Percentiles rank a stretch among this genome's conserved stretches.
Conservation (phyloP, 805 yeast genomes). For the Candida ulmi region DNA sequence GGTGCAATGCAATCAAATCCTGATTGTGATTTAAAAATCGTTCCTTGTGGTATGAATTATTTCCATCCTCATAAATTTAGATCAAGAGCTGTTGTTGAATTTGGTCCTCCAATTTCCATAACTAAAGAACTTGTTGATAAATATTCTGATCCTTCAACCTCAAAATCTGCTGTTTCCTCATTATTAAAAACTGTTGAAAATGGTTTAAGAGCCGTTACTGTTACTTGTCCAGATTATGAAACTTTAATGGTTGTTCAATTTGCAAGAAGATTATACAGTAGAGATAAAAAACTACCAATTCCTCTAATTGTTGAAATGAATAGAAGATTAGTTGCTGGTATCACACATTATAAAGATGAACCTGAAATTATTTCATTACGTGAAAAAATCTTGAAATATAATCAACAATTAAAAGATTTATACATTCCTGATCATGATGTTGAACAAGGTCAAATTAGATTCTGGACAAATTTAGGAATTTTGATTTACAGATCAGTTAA, state of each 20-base stretch:
- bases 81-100: conserved; percentile 90
- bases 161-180: conserved; percentile 69
- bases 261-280: conserved; percentile 81
- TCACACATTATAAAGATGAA: conserved; percentile 63
- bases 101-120: conserved; percentile 80
- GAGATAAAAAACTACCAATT: conserved; percentile 69
- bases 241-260: conserved; percentile 93
- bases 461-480: conserved; percentile 42
- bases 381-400: conserved; percentile 62
- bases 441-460: conserved; percentile 47
- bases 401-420: conserved; percentile 53
- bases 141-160: conserved; percentile 53
- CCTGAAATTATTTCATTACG: conserved; percentile 60
- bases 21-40: conserved; percentile 69
- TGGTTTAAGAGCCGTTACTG: conserved; percentile 81
- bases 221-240: conserved; percentile 90
- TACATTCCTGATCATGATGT: conserved; percentile 51
- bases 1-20: conserved; percentile 85
- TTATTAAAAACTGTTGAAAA: conserved; percentile 67
- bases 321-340: conserved; percentile 79
- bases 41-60: conserved; percentile 95
- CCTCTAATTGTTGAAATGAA: conserved; percentile 88
- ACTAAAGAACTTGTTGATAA: conserved; percentile 52
- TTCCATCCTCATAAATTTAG: conserved; percentile 93
- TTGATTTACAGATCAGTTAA: conserved; percentile 53